These are phyloP conservation scores for Colletotrichum musae DNA, from an alignment of 2,329 filamentous ascomycete genomes.

Conservation along the genomic window DNA sequence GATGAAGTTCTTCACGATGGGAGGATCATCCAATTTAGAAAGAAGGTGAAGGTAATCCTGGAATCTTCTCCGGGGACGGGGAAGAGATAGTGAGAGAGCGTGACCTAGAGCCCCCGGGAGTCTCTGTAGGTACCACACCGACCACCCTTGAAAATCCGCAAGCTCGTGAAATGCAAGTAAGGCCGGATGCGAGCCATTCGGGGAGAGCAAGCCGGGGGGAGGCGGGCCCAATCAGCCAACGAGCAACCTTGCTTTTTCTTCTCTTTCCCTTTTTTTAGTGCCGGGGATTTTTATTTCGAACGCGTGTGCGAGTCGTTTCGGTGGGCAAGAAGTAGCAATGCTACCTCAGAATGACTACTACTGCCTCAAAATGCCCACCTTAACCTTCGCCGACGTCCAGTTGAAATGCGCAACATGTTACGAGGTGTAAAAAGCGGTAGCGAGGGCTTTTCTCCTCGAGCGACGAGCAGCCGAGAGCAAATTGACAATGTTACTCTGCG, in stretches of 20 bases:
- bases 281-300: constrained; percentile 11
- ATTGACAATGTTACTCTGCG: background rate
- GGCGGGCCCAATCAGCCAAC: too few species aligned
- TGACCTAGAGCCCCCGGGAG: background rate
- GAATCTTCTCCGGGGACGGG: too few species aligned
- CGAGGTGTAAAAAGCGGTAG: background rate
- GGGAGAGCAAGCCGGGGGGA: background rate
- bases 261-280: constrained; percentile 11
- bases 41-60: too few species aligned
- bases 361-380: too few species aligned
- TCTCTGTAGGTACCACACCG: too few species aligned
- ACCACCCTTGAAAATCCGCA: too few species aligned
- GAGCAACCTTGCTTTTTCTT: too few species aligned
- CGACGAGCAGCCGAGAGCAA: background rate
- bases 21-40: too few species aligned
- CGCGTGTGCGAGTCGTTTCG: background rate
- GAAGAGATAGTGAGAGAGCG: too few species aligned
- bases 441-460: background rate
- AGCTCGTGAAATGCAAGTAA: constrained; percentile 6
- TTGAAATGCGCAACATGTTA: background rate
- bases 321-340: background rate
- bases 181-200: constrained; percentile 8
- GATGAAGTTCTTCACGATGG: too few species aligned
- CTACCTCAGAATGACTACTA: too few species aligned
- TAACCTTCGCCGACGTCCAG: too few species aligned